Base-by-base conservation (phyloP, 768 basidiomycete genomes). In the Hypholoma sublateritium region DNA sequence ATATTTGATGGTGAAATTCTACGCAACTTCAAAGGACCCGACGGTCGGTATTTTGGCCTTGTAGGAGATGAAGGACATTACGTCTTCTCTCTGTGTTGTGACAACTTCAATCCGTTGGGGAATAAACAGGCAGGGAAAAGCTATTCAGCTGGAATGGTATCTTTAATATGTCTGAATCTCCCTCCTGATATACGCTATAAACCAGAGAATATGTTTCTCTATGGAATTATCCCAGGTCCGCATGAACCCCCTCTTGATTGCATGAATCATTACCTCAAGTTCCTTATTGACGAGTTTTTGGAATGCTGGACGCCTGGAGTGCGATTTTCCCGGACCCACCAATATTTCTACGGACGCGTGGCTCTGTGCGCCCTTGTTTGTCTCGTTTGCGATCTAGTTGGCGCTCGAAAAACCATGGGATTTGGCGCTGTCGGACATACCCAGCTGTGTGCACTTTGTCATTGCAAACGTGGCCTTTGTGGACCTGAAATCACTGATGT, bases 351-450 rank as follows among this genome's bases (percentile, higher is more conserved):
- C 47, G 57, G 57, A 17, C 50, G 57, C 24, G 19, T 53, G 16
- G 46, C 53, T 13, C 43, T 39, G 5, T 53, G 51, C 32, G 57
- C 57, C 5, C 37, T 53, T 19, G 28, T 52, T 1, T 45, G 50
- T 28, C 21, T 57, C 21, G 56, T 57, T 28, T 57, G 56, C 17
- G 56, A 57, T 46, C 36, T 57, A 36, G 21, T 52, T 21, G 43
- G 24, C 17, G 56, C 56, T 21, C 36, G 49, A 37, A 53, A 57
- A 21, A 35, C 43, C 11, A 50, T 42, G 8, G 56, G 56, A 7
- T 53, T 57, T 52, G 50, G 34, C 34, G 24, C 22, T 34, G 14
- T 46, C 13, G 24, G 14, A 9, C 56, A 57, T 35, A 53, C 22
- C 6, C 50, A 57, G 6, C 22, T 53, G 16, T 57, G 56, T 34